phyloP scores from a whole-genome alignment of 225 moss, liverwort and hornwort species.

The Lunularia cruciata region DNA sequence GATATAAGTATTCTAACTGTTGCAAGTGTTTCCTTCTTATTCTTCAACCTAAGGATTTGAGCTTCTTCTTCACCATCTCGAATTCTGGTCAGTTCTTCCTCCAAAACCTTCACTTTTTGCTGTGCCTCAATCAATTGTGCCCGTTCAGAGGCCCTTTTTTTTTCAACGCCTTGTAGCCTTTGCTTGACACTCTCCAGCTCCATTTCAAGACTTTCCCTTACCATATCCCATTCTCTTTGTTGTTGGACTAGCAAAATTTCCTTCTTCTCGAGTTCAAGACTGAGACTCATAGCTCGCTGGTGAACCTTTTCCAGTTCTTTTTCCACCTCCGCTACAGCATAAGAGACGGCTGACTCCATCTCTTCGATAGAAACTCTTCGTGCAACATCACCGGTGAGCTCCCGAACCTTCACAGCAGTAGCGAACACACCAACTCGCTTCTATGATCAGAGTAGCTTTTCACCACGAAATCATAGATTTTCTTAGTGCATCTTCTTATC shows the following conservation, averaged over 20 bases:
- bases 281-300: conserved; percentile 56
- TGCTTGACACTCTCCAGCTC: conserved; percentile 59
- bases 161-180: conserved; percentile 46
- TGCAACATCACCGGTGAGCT: conserved; percentile 79
- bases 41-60: conserved; percentile 50
- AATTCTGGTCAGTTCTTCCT: conserved; percentile 54
- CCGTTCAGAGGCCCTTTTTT: conserved; percentile 61
- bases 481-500: too few relatives aligned
- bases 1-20: conserved; percentile 67
- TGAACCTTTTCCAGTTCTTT: conserved; percentile 58
- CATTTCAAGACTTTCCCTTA: conserved; percentile 52
- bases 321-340: conserved; percentile 64
- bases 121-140: conserved; percentile 63
- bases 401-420: conserved; percentile 53
- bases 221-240: conserved; percentile 60
- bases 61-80: conserved; percentile 60
- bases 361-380: conserved; percentile 66
- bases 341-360: conserved; percentile 74
- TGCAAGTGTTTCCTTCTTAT: conserved; percentile 62
- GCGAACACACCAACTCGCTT: neutral
- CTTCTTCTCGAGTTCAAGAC: conserved; percentile 69
- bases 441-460: too few relatives aligned
- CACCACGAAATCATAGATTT: too few relatives aligned
- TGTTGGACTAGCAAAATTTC: conserved; percentile 58
- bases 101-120: conserved; percentile 59